Evolutionary conservation across 352 stramenopile species (phyloP), one percentile per base, ranked within the genome.

Genomic region (Pythium vanterpoolii): DNA sequence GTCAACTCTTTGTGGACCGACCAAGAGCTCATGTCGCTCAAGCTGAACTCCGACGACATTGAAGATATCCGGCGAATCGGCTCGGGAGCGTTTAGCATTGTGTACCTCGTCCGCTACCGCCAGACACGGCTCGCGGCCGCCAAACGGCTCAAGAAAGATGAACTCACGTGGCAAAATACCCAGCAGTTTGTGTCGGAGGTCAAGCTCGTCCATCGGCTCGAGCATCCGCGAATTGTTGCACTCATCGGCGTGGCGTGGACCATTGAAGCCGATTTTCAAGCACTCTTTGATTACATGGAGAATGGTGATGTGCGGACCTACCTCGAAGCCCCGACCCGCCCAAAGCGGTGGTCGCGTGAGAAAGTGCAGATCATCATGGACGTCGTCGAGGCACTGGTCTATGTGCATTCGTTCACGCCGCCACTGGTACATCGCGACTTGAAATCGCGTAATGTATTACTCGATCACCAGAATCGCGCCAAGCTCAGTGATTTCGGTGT

Each of bases 161-260:
- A 88, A 19, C 54, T 74, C 0, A 83, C 64, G 6, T 73, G 68
- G 34, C 56, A 81, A 14, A 67, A 72, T 16, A 83, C 71, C 0
- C 72, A 83, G 13, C 61, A 53, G 9, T 95, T 95, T 30, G 60
- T 89, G 9, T 72, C 63, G 3, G 86, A 95, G 52, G 86, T 93
- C 62, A 90, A 88, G 51, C 74, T 95, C 44, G 72, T 90, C 1
- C 59, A 78, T 1, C 60, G 63, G 13, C 64, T 93, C 1, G 70
- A 89, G 16, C 84, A 93, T 38, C 73, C 81, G 18, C 74, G 74
- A 27, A 77, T 95, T 49, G 68, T 95, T 6, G 64, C 66, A 18
- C 61, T 95, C 9, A 67, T 92, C 5, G 84, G 84, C 3, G 79
- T 78, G 5, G 82, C 82, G 5, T 93, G 80, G 83, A 88, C 68